Evolutionary conservation across 139 green algal genomes (phyloP), one percentile per base, ranked within the genome.

Genomic region (Auxenochlorella pyrenoidosa): DNA sequence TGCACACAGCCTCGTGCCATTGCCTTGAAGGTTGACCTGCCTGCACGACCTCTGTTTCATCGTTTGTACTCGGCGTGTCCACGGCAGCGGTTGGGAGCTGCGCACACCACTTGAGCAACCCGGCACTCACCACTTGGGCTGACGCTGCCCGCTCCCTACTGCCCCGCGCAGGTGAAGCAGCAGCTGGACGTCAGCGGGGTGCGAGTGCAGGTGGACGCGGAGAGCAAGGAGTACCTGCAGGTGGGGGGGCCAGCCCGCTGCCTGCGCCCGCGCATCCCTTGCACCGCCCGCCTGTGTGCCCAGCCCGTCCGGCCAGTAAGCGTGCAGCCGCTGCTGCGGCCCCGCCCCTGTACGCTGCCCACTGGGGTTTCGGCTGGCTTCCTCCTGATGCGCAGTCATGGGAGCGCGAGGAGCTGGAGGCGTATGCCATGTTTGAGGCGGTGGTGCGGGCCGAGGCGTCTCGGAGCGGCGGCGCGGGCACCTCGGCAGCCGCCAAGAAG

Each of bases 381-480:
- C 5, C 12, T 65, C 13, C n/a, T 10, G 16, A n/a, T 24, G 0
- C 47, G 63, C 80, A 85, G 80, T 47, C 38, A 19, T 88, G 82
- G 88, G 73, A 89, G 36, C 21, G 28, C 10, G 84, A 91, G 66
- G 63, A 91, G 21, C 24, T 78, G 19, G 36, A 79, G 43, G 58
- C 76, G 8, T 91, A 91, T 43, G 30, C 38, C 32, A 87, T 91
- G 76, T 91, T 91, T 89, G 88, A 91, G 41, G 83, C 88, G 3
- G 28, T 89, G 21, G 32, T 89, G 41, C 34, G 66, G 13, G 71
- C 51, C 1, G 30, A 71, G n/a, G 40, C 65, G 8, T 41, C 59
- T 2, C 22, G 60, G 28, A 13, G 30, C 41, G 26, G 21, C 4
- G 10, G 41, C 51, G 68, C 38, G 38, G 40, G 47, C 47, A 47